Evolutionary conservation across 2,329 filamentous ascomycete genomes (phyloP), one percentile per base, ranked within the genome.

Genomic region (Orbilia oligospora): DNA sequence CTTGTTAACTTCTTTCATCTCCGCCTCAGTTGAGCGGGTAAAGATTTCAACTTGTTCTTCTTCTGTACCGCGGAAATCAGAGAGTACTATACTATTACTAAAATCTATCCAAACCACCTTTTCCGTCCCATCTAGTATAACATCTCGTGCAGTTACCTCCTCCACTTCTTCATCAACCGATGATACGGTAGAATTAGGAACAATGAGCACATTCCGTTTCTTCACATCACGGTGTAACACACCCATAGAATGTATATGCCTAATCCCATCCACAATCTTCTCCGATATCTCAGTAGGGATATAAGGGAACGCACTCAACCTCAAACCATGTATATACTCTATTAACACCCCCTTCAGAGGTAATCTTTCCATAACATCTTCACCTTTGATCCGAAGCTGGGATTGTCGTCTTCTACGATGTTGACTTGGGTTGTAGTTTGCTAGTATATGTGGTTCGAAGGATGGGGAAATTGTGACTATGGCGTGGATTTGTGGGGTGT

Each of bases 71-170:
- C 12, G 30, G 22, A 71, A 76, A 41, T 71, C 61, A 5, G 48
- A 33, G 18, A 77, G 24, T 0, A 41, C 48, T 30, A 77, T 44
- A 36, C 73, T 77, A 55, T 77, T 77, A 38, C 73, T 77, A 44
- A 77, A 77, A 61, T 77, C 73, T 22, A 77, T 77, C 73, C 73
- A 77, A 18, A 67, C 41, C 2, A 77, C 73, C 30, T 71, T 66
- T 56, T 77, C 73, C 14, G 20, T 63, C 0, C 73, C 73, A 24
- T 71, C 61, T 30, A 76, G 33, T 9, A 44, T 20, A 14, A 55
- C 12, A 41, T 61, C 58, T 24, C 56, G 51, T 6, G 56, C 58
- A 4, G 18, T 36, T 51, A 18, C 61, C 30, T 65, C 72, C n/a
- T 71, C 66, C 33, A 33, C 22, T 36, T 22, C 24, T 30, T 55